Evolutionary conservation across 306 rosid genomes (phyloP), one percentile per base, ranked within the genome.

Genomic region (Hippophae rhamnoides): DNA sequence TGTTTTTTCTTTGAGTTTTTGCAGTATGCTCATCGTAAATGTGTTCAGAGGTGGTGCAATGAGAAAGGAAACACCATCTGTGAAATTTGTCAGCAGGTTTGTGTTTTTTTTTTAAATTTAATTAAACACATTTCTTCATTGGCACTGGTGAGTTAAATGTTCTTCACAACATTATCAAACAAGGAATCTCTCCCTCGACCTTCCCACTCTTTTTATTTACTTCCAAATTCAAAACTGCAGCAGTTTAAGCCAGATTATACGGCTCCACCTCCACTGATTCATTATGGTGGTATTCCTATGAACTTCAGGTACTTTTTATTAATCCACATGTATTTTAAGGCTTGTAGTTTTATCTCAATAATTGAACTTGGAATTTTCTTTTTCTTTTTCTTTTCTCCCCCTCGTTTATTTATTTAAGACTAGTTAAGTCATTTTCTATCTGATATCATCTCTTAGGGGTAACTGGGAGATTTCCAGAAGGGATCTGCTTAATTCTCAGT

Each of bases 1-100:
- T 14, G 42, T 38, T 47, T 54, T 10, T 7, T 45, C 57, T 60
- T 62, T 60, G 48, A 14, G 18, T 49, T 49, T 9, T 44, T 78
- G 79, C 76, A 90, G 97, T 84, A 78, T 67, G 97, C 95, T 60
- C 97, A 90, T 72, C 69, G 79, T 7, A 79, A 61, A 44, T 90
- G 97, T 73, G 85, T 90, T 52, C 97, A 90, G 72, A 81, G 95
- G 78, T 90, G 97, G 97, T 86, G 97, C 83, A 79, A 74, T 23
- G 95, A 80, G 84, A 90, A 90, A 76, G 97, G 94, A 0, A 80
- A 90, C 69, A 86, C 74, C 41, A 78, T 56, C 57, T 90, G 97
- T 73, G 97, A 90, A 75, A 90, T 90, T 79, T 90, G 97, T 76
- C 85, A 25, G 40, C 86, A 82, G 97, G 97, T 86, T 26, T 57